Evolutionary conservation across 495 filamentous ascomycete genomes (phyloP).

Genomic region (Aspergillus baeticus): DNA sequence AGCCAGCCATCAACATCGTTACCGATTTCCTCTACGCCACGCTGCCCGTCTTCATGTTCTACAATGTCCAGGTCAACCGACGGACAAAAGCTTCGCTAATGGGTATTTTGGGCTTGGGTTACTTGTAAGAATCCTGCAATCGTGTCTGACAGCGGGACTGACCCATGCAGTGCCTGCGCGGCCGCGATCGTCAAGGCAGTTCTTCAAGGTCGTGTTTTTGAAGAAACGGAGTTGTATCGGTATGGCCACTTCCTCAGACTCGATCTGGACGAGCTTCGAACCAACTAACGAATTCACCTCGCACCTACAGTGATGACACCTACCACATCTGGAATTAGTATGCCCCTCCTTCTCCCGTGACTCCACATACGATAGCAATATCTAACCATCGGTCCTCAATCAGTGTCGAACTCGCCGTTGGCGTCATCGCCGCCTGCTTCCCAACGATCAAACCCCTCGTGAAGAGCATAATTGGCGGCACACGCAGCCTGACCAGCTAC

Average conservation of each 20-base stretch:
- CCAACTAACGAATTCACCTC: no score
- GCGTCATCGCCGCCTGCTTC: slow-evolving; percentile 44
- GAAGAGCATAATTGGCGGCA: slow-evolving; percentile 24
- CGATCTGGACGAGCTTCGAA: no score
- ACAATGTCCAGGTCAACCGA: slow-evolving; percentile 31
- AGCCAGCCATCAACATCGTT: slow-evolving; percentile 36
- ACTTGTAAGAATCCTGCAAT: slow-evolving; percentile 33
- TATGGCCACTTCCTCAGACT: no score
- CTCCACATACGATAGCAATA: no score
- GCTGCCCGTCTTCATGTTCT: slow-evolving; percentile 41
- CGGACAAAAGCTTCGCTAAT: slow-evolving; percentile 40
- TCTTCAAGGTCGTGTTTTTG: slow-evolving; percentile 28
- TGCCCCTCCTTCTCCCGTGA: not conserved
- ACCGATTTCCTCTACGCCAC: slow-evolving; percentile 44
- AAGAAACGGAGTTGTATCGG: slow-evolving; percentile 32
- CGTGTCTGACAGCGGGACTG: not conserved
- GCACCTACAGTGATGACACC: slow-evolving; percentile 12
- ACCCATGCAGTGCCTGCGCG: slow-evolving; percentile 36
- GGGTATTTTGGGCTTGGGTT: slow-evolving; percentile 40
- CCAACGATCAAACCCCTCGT: slow-evolving; percentile 45
- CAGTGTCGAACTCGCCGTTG: slow-evolving; percentile 37
- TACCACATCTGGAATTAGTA: slow-evolving; percentile 12
- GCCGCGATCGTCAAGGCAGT: slow-evolving; percentile 47
- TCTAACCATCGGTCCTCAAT: no score
- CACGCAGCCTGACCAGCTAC: slow-evolving; percentile 13